These are phyloP conservation scores for Clitopilus passeckerianus DNA, from an alignment of 768 basidiomycete genomes.

Conservation along the genomic window DNA sequence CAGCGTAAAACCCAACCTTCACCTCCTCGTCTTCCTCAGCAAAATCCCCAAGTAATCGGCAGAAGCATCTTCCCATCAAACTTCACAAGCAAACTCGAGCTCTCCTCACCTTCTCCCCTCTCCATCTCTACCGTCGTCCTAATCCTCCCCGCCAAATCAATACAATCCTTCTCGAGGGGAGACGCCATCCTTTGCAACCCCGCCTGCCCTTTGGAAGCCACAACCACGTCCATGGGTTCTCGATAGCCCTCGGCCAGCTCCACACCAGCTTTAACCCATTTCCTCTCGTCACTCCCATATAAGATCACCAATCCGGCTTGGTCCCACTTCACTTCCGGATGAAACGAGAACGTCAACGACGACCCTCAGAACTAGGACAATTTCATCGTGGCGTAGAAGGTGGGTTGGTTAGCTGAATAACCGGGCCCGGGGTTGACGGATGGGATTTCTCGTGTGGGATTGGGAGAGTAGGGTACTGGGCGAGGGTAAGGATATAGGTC, in stretches of 20 bases:
- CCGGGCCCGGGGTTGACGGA: conserved; percentile 3
- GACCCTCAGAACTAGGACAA: conserved; percentile 9
- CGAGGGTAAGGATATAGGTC: conserved; percentile 15
- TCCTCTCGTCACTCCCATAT: conserved; percentile 5
- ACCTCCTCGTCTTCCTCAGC: conserved; percentile 8
- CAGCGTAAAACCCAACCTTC: conserved; percentile 13
- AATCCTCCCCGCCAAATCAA: conserved; percentile 3
- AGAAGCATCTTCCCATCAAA: conserved; percentile 11
- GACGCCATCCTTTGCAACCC: conserved; percentile 12
- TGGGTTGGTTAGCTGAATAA: conserved; percentile 7
- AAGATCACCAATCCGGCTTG: conserved; percentile 12
- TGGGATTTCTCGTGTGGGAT: conserved; percentile 4
- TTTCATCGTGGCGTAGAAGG: conserved; percentile 8
- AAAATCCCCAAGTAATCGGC: conserved; percentile 15
- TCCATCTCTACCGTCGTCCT: conserved; percentile 10
- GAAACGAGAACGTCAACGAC: conserved; percentile 8
- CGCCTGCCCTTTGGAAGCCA: conserved; percentile 2
- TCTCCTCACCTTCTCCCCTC: conserved; percentile 10
- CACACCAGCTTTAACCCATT: conserved; percentile 15
- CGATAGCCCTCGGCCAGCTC: conserved; percentile 8
- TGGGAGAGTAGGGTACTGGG: conserved; percentile 1
- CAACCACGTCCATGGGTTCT: conserved; percentile 10
- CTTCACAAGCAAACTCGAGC: conserved; percentile 11
- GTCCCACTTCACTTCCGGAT: conserved; percentile 9
- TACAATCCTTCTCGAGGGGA: conserved; percentile 4